Conservation (phyloP, 148 eudicot species). For the Amaranthus cruentus region DNA sequence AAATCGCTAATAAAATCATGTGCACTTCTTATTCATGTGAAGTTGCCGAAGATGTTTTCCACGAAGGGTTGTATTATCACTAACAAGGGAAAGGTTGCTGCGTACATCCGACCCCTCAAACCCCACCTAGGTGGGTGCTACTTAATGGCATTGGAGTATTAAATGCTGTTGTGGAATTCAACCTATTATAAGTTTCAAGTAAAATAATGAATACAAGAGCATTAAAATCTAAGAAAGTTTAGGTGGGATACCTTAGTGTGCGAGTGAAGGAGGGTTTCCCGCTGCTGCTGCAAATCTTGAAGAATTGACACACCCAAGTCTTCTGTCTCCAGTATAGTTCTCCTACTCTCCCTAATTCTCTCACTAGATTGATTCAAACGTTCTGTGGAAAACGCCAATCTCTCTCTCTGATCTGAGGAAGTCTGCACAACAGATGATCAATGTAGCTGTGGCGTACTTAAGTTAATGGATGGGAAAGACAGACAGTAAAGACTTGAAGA, state of each 20-base stretch:
- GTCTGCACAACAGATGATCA: slow-evolving; percentile 34
- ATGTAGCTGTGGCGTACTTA: not conserved
- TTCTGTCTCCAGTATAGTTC: slow-evolving; percentile 83
- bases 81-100: too few species aligned
- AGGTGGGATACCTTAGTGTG: slow-evolving; percentile 41
- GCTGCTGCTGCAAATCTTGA: slow-evolving; percentile 80
- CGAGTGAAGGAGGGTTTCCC: slow-evolving; percentile 63
- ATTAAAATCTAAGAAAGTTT: not conserved
- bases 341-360: slow-evolving; percentile 75
- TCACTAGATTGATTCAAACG: slow-evolving; percentile 74
- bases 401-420: slow-evolving; percentile 71
- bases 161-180: too few species aligned
- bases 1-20: too few species aligned
- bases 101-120: not conserved
- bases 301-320: slow-evolving; percentile 81
- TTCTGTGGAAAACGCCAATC: slow-evolving; percentile 77
- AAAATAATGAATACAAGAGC: not conserved
- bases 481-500: not conserved
- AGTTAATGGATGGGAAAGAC: not conserved
- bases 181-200: not conserved
- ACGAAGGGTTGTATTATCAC: too few species aligned
- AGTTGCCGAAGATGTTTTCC: too few species aligned
- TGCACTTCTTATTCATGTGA: too few species aligned
- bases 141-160: too few species aligned
- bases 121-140: not conserved